Evolutionary conservation across 2,329 filamentous ascomycete species (phyloP), one percentile per base, ranked within the genome.

Genomic region (Epicoccum sorghinum): DNA sequence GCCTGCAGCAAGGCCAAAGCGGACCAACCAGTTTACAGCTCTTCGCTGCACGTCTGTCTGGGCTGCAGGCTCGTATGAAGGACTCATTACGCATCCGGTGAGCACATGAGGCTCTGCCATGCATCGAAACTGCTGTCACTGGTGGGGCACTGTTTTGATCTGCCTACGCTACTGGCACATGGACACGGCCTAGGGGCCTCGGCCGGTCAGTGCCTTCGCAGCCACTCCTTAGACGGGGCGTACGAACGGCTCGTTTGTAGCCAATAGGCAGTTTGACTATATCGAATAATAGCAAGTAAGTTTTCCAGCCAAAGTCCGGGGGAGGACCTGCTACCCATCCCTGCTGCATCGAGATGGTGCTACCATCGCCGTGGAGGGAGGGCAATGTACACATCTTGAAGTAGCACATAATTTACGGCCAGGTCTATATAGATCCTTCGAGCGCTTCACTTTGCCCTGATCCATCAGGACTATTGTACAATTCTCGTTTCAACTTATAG

Each of bases 121-220:
- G 29, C 23, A 6, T 41, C 36, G 13, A 24, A 53, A 27, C 44
- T 29, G 52, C 53, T 39, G 9, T 32, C 22, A 39, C 24, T 35
- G 10, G 29, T 23, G 43, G 29, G 27, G 24, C 22, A 23, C 24
- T 43, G 39, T 39, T 42, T 37, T 33, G 25, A 44, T 61, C 58
- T 62, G 62, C 62, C 58, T 62, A 48, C 32, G 55, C 47, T 35
- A 37, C 38, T 22, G 23, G 40, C 37, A 29, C 50, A 52, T 52
- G 47, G 25, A 18, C 39, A 51, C 48, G 58, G 59, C 54, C 53
- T 58, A 24, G 58, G 60, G 60, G 65, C 65, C 61, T 50, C 44
- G 35, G 58, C 64, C 65, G 64, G 65, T 66, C 48, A 68, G 51
- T 35, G 24, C 18, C 18, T 38, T 46, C 36, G 43, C 47, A 37